phyloP scores from a whole-genome alignment of 768 basidiomycete genomes.

The Leucosporidium yakuticum region DNA sequence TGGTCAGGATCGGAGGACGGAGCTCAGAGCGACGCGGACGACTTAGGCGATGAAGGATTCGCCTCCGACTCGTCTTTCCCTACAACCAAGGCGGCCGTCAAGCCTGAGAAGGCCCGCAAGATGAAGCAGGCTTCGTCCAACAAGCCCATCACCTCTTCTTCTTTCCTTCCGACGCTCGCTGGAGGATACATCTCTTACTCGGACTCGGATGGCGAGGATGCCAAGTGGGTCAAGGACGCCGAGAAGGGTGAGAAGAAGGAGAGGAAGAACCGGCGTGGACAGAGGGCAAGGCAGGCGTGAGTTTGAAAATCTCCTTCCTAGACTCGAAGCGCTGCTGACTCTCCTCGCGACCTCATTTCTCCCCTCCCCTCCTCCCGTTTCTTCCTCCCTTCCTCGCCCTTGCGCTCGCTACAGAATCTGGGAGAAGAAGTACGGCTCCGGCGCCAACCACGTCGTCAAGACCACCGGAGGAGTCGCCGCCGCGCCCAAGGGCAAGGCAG shows the following conservation, averaged over 20 bases:
- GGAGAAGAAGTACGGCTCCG: slow-evolving; percentile 91
- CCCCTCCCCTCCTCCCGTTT: background rate
- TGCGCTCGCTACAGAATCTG: slow-evolving; percentile 61
- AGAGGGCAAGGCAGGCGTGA: slow-evolving; percentile 88
- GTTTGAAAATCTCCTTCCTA: slow-evolving; percentile 46
- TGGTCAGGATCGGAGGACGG: slow-evolving; percentile 16
- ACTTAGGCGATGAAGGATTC: slow-evolving; percentile 9
- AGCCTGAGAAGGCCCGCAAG: slow-evolving; percentile 2
- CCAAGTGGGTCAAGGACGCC: slow-evolving; percentile 59
- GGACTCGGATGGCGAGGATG: slow-evolving; percentile 65
- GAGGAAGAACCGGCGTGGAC: slow-evolving; percentile 85
- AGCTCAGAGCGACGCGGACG: slow-evolving; percentile 16
- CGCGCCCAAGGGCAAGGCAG: slow-evolving; percentile 37
- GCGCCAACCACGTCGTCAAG: slow-evolving; percentile 85
- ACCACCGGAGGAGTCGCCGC: slow-evolving; percentile 21
- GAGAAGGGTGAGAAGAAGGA: slow-evolving; percentile 50
- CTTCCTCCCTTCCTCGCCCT: background rate
- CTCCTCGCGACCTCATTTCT: too few relatives aligned
- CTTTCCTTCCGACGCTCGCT: slow-evolving; percentile 82
- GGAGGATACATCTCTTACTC: slow-evolving; percentile 77
- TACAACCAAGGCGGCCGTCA: background rate
- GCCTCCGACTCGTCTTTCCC: slow-evolving; percentile 14
- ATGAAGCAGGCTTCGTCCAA: slow-evolving; percentile 10
- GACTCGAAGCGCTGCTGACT: background rate
- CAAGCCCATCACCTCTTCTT: slow-evolving; percentile 49